A percentile compares a stretch with the other conserved stretches of the same genome.
phyloP scores from a whole-genome alignment of 495 filamentous ascomycete genomes.

The Talaromyces borbonicus region DNA sequence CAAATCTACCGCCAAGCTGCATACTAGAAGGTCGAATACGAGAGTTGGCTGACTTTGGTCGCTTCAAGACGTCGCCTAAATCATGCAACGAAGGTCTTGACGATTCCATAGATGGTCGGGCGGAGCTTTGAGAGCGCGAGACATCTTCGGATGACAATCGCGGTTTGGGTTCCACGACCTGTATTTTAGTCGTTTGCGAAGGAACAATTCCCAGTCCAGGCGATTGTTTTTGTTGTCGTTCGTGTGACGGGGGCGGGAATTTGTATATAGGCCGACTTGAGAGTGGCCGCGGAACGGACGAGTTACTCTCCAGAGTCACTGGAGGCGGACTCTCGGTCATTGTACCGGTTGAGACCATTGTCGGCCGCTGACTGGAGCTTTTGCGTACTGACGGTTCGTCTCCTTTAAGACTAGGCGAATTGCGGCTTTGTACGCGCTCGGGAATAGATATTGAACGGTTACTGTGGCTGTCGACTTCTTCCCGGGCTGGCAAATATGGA shows the following conservation, averaged over 20 bases:
- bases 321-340: conserved; percentile 76
- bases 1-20: conserved; percentile 68
- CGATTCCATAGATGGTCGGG: conserved; percentile 70
- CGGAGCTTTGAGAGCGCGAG: conserved; percentile 54
- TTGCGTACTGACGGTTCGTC: conserved; percentile 38
- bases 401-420: conserved; percentile 10
- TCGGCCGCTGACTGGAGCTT: conserved; percentile 47
- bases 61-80: conserved; percentile 41
- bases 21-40: conserved; percentile 63
- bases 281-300: conserved; percentile 20
- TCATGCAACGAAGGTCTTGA: conserved; percentile 56
- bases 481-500: conserved; percentile 19
- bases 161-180: conserved; percentile 38
- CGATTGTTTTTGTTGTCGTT: conserved; percentile 32
- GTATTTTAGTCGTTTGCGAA: conserved; percentile 21
- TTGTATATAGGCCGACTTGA: conserved; percentile 47
- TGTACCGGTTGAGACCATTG: conserved; percentile 87
- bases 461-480: conserved; percentile 17
- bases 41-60: conserved; percentile 55
- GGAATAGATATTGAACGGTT: conserved; percentile 21
- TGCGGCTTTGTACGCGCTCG: conserved; percentile 10
- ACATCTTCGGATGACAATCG: conserved; percentile 36
- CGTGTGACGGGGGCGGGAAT: conserved; percentile 47
- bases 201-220: conserved; percentile 18
- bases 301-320: conserved; percentile 35